Conservation (phyloP, 169 alveolate genomes). For the Eimeria acervulina region DNA sequence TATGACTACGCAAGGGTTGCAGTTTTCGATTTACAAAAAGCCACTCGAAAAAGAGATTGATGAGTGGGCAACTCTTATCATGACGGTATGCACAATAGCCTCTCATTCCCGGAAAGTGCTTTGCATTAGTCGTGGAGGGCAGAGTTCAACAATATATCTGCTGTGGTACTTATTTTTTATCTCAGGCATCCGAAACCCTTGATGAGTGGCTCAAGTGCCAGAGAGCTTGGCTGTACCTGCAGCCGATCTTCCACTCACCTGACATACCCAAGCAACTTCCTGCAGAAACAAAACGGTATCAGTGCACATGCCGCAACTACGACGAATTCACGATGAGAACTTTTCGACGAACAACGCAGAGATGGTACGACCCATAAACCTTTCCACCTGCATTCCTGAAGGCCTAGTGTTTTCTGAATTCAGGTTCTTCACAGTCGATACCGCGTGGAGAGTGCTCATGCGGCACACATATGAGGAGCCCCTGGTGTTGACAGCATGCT, state of each 20-base stretch:
- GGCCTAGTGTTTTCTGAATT: constrained; percentile 83
- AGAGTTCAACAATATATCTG: background rate
- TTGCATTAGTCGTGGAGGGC: background rate
- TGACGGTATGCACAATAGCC: constrained; percentile 26
- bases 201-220: constrained; percentile 89
- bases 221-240: constrained; percentile 89
- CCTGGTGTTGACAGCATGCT: constrained; percentile 90
- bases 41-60: constrained; percentile 96
- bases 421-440: constrained; percentile 96
- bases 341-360: background rate
- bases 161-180: background rate
- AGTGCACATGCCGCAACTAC: background rate
- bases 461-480: constrained; percentile 91
- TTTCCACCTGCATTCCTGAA: constrained; percentile 82
- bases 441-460: constrained; percentile 95
- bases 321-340: background rate
- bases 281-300: constrained; percentile 87
- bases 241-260: constrained; percentile 92
- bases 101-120: background rate
- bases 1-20: constrained; percentile 96
- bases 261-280: constrained; percentile 91
- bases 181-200: constrained; percentile 83
- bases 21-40: constrained; percentile 95
- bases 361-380: background rate
- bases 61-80: constrained; percentile 90